Percentiles rank a stretch among this genome's conserved stretches.
Conservation (phyloP, 345 rosid species). For the Cochlearia excelsa region DNA sequence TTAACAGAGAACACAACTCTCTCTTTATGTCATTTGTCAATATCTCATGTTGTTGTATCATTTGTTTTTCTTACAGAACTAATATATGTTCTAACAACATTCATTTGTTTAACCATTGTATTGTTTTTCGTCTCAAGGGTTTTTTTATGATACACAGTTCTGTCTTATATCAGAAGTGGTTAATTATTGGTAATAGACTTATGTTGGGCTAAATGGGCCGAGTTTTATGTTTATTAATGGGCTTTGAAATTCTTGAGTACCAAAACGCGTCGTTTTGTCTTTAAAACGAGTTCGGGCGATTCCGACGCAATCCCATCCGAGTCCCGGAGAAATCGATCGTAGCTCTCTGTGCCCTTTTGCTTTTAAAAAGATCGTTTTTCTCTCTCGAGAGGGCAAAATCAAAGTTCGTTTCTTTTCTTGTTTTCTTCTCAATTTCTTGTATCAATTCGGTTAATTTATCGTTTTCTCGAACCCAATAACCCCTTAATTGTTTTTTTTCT, state of each 20-base stretch:
- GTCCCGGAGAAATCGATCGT: conserved; percentile 37
- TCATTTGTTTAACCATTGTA: too few species aligned
- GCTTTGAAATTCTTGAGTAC: background rate
- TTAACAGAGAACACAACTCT: background rate
- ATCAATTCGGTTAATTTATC: conserved; percentile 6
- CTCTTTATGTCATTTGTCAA: too few species aligned
- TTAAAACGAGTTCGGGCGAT: conserved; percentile 31
- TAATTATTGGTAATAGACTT: background rate
- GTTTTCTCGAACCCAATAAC: conserved; percentile 22
- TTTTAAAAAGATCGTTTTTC: conserved; percentile 14
- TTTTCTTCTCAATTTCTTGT: conserved; percentile 17
- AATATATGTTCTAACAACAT: too few species aligned
- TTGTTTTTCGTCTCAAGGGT: too few species aligned
- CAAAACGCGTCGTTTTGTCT: conserved; percentile 31
- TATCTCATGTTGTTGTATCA: too few species aligned
- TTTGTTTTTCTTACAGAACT: too few species aligned
- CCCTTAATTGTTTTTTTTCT: conserved; percentile 7
- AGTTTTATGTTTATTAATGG: background rate
- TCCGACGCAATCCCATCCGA: conserved; percentile 36
- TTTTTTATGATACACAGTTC: too few species aligned
- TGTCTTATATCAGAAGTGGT: too few species aligned
- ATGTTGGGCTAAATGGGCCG: conserved; percentile 9
- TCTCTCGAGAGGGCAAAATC: background rate
- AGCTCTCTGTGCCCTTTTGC: conserved; percentile 20
- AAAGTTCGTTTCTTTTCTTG: conserved; percentile 10